Evolutionary conservation across 2,329 filamentous ascomycete genomes (phyloP).

Genomic region (Pseudogymnoascus sp.): DNA sequence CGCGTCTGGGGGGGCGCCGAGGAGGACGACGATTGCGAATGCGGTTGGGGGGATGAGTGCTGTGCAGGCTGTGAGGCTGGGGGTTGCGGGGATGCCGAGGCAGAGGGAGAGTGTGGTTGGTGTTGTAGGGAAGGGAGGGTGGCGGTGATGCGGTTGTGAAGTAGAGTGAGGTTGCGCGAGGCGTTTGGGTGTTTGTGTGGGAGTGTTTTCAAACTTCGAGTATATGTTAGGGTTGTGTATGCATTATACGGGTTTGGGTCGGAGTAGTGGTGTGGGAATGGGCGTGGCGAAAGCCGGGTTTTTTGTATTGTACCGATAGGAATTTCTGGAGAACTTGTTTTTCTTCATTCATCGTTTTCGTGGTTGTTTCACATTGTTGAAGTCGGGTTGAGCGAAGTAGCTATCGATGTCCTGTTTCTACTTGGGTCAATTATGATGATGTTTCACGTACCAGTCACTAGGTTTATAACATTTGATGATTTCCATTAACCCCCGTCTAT

Average conservation of each 20-base stretch:
- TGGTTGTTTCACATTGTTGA: background rate
- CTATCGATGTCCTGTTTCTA: background rate
- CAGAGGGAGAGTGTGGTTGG: constrained; percentile 23
- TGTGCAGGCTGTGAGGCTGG: constrained; percentile 19
- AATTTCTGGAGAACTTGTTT: background rate
- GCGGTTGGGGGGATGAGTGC: constrained; percentile 20
- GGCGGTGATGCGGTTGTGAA: constrained; percentile 17
- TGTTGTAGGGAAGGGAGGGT: constrained; percentile 25
- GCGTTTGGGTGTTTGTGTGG: background rate
- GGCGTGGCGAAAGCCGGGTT: background rate
- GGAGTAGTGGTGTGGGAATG: constrained; percentile 1
- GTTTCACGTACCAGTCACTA: background rate
- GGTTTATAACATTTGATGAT: background rate
- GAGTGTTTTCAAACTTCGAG: background rate
- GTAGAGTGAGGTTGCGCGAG: background rate
- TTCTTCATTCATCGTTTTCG: background rate
- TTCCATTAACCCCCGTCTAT: background rate
- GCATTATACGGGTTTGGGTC: background rate
- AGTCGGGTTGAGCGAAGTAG: background rate
- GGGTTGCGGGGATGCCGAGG: constrained; percentile 21
- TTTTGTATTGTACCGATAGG: constrained; percentile 7
- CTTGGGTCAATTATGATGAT: background rate
- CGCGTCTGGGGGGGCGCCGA: constrained; percentile 9
- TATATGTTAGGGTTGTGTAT: constrained; percentile 8
- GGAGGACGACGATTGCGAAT: constrained; percentile 26